Evolutionary conservation across 2,329 filamentous ascomycete species (phyloP).

Genomic region (Fusarium pseudonygamai): DNA sequence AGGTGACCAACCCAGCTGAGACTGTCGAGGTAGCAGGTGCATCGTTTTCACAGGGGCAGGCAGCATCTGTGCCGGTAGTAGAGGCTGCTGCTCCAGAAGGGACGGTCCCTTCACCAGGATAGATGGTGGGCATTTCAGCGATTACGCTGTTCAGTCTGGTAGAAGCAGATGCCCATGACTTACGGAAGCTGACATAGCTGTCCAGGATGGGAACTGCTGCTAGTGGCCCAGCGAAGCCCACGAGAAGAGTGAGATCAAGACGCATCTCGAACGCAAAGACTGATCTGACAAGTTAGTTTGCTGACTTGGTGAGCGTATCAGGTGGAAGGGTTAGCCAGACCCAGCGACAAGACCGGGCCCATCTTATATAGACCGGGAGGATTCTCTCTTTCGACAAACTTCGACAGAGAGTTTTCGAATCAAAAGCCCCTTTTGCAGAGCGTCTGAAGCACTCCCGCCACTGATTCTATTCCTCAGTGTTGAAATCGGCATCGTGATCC

Average conservation of each 20-base stretch:
- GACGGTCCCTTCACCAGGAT: neutral
- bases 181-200: neutral
- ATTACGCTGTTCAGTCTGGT: conserved; percentile 9
- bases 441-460: neutral
- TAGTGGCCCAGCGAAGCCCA: conserved; percentile 7
- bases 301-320: neutral
- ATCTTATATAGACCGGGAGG: conserved; percentile 1
- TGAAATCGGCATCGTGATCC: neutral
- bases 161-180: conserved; percentile 2
- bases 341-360: neutral
- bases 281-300: neutral
- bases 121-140: neutral
- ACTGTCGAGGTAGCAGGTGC: neutral
- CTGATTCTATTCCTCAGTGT: neutral
- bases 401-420: neutral
- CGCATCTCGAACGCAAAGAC: conserved; percentile 1
- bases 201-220: neutral
- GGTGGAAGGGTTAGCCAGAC: neutral
- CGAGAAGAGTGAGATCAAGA: conserved; percentile 4
- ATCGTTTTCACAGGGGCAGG: neutral
- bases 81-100: neutral
- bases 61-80: neutral
- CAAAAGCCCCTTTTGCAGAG: neutral
- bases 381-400: neutral
- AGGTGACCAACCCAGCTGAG: neutral